phyloP scores from a whole-genome alignment of 1,139 yeast genomes.

The Yamadazyma dendronema region DNA sequence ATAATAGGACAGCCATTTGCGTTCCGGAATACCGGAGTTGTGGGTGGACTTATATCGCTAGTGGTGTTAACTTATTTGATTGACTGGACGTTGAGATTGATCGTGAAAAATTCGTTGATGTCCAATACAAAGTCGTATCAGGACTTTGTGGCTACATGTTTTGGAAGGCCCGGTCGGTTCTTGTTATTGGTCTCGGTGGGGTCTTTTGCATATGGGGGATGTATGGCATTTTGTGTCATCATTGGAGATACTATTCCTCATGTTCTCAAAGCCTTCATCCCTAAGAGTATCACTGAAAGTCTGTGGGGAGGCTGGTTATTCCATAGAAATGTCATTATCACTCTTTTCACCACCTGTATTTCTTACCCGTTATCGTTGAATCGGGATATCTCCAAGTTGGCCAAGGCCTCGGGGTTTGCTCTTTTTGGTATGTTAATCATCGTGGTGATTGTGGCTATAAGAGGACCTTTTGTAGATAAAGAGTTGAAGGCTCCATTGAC shows the following conservation, averaged over 20 bases:
- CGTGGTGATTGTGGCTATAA: slow-evolving; percentile 65
- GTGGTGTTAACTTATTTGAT: slow-evolving; percentile 62
- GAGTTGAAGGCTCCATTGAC: slow-evolving; percentile 49
- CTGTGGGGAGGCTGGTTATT: slow-evolving; percentile 49
- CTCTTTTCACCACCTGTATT: slow-evolving; percentile 65
- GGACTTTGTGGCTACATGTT: slow-evolving; percentile 78
- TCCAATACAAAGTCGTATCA: slow-evolving; percentile 80
- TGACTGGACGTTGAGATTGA: slow-evolving; percentile 82
- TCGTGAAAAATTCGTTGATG: slow-evolving; percentile 79
- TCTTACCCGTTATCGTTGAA: slow-evolving; percentile 83
- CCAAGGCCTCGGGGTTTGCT: slow-evolving; percentile 87
- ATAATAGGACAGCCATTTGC: slow-evolving; percentile 95
- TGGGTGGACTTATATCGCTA: slow-evolving; percentile 69
- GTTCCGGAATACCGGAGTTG: slow-evolving; percentile 71
- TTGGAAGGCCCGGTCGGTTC: slow-evolving; percentile 70
- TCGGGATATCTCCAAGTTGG: slow-evolving; percentile 79
- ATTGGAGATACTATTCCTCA: slow-evolving; percentile 96
- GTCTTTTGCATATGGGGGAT: slow-evolving; percentile 90
- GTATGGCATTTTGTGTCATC: slow-evolving; percentile 90
- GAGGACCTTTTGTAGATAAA: slow-evolving; percentile 64
- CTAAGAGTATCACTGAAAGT: slow-evolving; percentile 41
- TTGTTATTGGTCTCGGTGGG: slow-evolving; percentile 75
- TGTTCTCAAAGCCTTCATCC: slow-evolving; percentile 70
- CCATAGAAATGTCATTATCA: slow-evolving; percentile 64
- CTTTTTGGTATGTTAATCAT: slow-evolving; percentile 79